Evolutionary conservation across 768 basidiomycete species (phyloP), one percentile per base, ranked within the genome.

Genomic region (Lyophyllum decastes): DNA sequence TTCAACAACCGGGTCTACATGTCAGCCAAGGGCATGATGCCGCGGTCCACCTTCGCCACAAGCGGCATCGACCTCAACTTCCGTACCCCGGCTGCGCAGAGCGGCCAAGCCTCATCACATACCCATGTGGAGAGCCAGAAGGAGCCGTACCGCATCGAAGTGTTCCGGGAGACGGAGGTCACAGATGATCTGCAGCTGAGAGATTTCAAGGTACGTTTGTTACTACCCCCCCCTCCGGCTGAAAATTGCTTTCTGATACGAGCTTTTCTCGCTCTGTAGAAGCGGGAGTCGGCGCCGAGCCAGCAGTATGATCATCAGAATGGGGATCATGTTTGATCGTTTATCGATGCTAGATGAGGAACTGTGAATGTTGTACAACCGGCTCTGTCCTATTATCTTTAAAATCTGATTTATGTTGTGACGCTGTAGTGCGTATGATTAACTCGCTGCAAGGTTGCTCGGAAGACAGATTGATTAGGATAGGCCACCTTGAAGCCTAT

Each of bases 1-100:
- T 61, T 61, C 49, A 61, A 61, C 49, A 61, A 61, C 25, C 60
- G 60, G 19, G 49, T 61, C 0, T 61, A 57, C 44, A 57, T 61
- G 60, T 49, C 55, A 1, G 50, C 56, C 17, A 57, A 45, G 27
- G 56, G 56, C 14, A 24, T 57, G 19, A n/a, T 54, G 8, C 26
- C 43, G 11, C 40, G 56, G 27, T 49, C 49, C 7, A 41, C 52
- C 5, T 22, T 33, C 41, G 27, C 56, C 0, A 46, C 50, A 2
- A 56, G 24, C 19, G 55, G 51, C n/a, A 52, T 60, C 14, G 55
- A 56, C 19, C 34, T 60, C 41, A 56, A 43, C 22, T 22, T 45
- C 24, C 22, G 33, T 4, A 17, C 30, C 24, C n/a, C 55, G 3
- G 46, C 47, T 16, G 16, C 38, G 4, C 49, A 48, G 11, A 26